Evolutionary conservation across 2,329 filamentous ascomycete species (phyloP), one percentile per base, ranked within the genome.

Genomic region (Colletotrichum aenigma): DNA sequence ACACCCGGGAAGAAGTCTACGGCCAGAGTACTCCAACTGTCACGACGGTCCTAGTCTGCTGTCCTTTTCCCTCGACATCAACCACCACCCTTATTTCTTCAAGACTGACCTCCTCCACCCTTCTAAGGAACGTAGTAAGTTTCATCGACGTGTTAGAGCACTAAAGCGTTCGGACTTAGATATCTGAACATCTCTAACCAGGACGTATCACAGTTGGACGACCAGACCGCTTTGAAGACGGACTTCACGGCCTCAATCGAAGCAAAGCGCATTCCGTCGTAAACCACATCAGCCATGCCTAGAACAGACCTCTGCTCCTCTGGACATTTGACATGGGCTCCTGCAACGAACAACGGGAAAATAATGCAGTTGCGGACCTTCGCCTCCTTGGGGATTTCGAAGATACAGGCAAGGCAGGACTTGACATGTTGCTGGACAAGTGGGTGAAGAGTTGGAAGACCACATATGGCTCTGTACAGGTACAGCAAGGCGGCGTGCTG

Each of bases 301-400:
- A 80, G 70, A 0, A 83, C 78, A 0, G 72, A 75, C 0, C 66
- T 64, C 34, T 83, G 80, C n/a, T 85, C 82, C 18, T 81, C 79
- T 0, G 76, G 72, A 0, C 78, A 78, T 56, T 82, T 76, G 0
- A 83, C 82, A 61, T 86, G 85, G 0, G 84, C 82, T 0, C 84
- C 85, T 3, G 84, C 82, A 10, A 86, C 80, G 7, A 82, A 84
- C 0, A 86, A 77, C 1, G 85, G 85, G 7, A 86, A 82, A 0
- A 86, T 80, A 13, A 84, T 81, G 30, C 85, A 86, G 72, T 86
- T 83, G 18, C 85, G 81, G 7, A 84, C 81, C 32, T 86, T 85
- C 0, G 84, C 82, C 0, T 83, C 81, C 3, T 83, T 80, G 26
- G 80, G 79, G 6, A 83, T 82, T 13, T 85, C 84, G 6, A 83